phyloP scores from a whole-genome alignment of 805 yeast species.

The Candida dendrica region DNA sequence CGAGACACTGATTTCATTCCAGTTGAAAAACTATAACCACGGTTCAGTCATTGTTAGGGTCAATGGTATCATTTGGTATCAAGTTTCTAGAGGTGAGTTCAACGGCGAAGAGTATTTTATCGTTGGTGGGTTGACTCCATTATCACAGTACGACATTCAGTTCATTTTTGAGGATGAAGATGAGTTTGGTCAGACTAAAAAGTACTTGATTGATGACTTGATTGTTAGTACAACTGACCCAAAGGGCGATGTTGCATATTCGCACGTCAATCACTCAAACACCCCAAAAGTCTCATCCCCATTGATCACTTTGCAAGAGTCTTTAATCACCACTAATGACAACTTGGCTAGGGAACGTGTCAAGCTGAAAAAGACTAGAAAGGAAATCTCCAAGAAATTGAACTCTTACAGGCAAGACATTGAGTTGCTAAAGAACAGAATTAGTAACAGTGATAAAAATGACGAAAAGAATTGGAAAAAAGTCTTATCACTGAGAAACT shows the following conservation, averaged over 20 bases:
- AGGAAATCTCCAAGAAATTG: conserved; percentile 50
- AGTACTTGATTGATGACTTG: conserved; percentile 30
- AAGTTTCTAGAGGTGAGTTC: conserved; percentile 44
- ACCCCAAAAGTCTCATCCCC: conserved; percentile 40
- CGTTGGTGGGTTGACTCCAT: conserved; percentile 58
- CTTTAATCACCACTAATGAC: conserved; percentile 56
- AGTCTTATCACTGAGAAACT: conserved; percentile 11
- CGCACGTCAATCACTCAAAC: conserved; percentile 26
- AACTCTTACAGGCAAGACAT: conserved; percentile 47
- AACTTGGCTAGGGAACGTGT: conserved; percentile 49
- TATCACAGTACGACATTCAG: conserved; percentile 54
- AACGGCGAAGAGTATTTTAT: conserved; percentile 44
- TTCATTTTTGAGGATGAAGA: conserved; percentile 29
- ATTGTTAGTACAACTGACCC: conserved; percentile 29
- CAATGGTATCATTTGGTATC: conserved; percentile 67
- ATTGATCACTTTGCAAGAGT: conserved; percentile 54
- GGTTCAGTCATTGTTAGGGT: conserved; percentile 41
- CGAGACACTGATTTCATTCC: conserved; percentile 45
- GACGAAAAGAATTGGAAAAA: conserved; percentile 42
- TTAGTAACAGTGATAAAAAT: conserved; percentile 39
- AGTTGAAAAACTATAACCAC: conserved; percentile 35
- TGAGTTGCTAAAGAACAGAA: conserved; percentile 41
- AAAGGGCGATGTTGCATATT: conserved; percentile 10
- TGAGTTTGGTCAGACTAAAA: conserved; percentile 12
- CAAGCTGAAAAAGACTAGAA: conserved; percentile 49